phyloP scores from a whole-genome alignment of 441 rosid genomes.

The Daphne laureola region DNA sequence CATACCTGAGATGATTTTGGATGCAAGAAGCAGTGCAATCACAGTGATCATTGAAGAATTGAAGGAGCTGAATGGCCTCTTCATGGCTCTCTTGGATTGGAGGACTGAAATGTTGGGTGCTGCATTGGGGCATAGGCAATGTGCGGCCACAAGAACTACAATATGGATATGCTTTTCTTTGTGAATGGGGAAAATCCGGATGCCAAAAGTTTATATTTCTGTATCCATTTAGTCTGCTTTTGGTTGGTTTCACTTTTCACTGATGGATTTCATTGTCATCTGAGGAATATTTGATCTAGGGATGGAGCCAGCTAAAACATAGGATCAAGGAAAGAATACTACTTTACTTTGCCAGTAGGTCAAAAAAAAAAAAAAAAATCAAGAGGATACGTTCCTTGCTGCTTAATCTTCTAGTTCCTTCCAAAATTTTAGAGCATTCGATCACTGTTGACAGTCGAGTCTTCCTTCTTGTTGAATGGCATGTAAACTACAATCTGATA shows the following conservation, averaged over 20 bases:
- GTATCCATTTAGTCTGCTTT: conserved; percentile 13
- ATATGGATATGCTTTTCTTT: conserved; percentile 58
- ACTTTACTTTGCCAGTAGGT: too few relatives aligned
- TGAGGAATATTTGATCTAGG: too few relatives aligned
- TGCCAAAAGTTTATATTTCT: not conserved
- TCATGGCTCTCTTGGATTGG: conserved; percentile 10
- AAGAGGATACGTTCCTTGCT: too few relatives aligned
- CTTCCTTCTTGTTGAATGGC: too few relatives aligned
- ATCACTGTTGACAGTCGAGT: too few relatives aligned
- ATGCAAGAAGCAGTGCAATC: conserved; percentile 14
- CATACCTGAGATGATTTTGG: conserved; percentile 22
- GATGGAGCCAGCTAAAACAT: too few relatives aligned
- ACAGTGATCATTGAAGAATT: conserved; percentile 7
- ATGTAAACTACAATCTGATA: too few relatives aligned
- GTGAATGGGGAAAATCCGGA: conserved; percentile 18
- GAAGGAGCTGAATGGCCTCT: conserved; percentile 12
- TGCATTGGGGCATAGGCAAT: not conserved
- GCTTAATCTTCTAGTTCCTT: too few relatives aligned
- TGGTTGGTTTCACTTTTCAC: not conserved
- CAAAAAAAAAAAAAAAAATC: too few relatives aligned
- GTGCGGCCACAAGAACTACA: conserved; percentile 20
- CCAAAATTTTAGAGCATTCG: too few relatives aligned
- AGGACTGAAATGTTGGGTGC: conserved; percentile 10
- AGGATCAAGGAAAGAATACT: too few relatives aligned
- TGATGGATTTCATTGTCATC: too few relatives aligned